Percentiles rank a stretch among this genome's conserved stretches.
phyloP scores from a whole-genome alignment of 305 asterid genomes.

The Lippia alba region DNA sequence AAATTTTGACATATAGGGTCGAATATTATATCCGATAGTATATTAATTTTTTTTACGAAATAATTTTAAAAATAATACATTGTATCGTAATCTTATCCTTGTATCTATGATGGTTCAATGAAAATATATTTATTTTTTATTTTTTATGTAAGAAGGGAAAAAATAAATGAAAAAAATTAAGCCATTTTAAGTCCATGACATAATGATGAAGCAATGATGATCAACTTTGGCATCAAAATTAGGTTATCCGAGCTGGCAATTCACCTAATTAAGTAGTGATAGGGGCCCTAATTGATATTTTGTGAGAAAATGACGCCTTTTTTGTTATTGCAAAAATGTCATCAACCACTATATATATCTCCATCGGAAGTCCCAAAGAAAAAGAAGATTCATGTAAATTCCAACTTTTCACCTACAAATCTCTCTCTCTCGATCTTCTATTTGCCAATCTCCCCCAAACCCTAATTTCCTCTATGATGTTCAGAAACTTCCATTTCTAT shows the following conservation, averaged over 20 bases:
- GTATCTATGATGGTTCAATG: no score
- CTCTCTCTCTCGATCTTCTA: neutral
- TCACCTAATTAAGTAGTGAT: slow-evolving; percentile 31
- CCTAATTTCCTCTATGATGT: slow-evolving; percentile 31
- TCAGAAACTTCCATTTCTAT: slow-evolving; percentile 1
- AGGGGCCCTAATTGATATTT: slow-evolving; percentile 11
- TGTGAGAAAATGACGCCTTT: slow-evolving; percentile 38
- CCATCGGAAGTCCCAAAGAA: slow-evolving; percentile 20
- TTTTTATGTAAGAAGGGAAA: no score
- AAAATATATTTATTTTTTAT: neutral
- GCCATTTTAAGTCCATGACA: slow-evolving; percentile 36
- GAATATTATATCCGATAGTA: no score
- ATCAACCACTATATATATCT: slow-evolving; percentile 38
- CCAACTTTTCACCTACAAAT: neutral
- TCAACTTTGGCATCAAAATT: slow-evolving; percentile 34
- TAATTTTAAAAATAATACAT: no score
- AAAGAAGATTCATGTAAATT: neutral
- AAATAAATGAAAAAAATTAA: neutral
- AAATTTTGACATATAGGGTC: no score
- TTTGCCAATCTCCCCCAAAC: neutral
- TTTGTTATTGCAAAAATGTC: slow-evolving; percentile 30
- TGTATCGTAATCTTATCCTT: no score
- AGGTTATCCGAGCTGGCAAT: slow-evolving; percentile 51
- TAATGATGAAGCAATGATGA: slow-evolving; percentile 47
- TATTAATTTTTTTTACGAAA: no score